Evolutionary conservation across 805 yeast species (phyloP), one percentile per base, ranked within the genome.

Genomic region (Schwanniomyces occidentalis): DNA sequence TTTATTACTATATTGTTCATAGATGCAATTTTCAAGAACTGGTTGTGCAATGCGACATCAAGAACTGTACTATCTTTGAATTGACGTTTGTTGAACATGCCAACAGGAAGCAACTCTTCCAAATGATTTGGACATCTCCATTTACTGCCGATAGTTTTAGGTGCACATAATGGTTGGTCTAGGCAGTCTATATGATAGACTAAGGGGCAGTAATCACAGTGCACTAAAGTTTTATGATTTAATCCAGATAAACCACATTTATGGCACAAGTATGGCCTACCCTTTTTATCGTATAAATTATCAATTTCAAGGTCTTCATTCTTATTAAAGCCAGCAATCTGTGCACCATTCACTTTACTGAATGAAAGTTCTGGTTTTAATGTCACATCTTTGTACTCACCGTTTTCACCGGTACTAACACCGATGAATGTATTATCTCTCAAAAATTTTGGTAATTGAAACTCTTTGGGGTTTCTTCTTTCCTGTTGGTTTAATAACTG

Each of bases 111-210:
- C 15, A 76, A 56, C 26, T 60, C 66, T 30, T 75, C 84, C 14
- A 78, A 76, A 62, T 88, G 97, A 46, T 85, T 82, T 2, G 96
- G 98, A 58, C 96, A 93, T 63, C 77, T 80, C 98, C 96, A 91
- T 56, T 82, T 85, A 28, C 71, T 69, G 2, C 93, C 95, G 27
- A 85, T 54, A 25, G 82, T 79, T 49, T 87, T 86, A 13, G 82
- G 76, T 5, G 82, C 69, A 10, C 86, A 71, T 46, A 87, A 63
- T 1, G 96, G 95, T 1, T 86, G 85, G 33, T 74, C 69, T 10
- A 90, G 59, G 58, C 98, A 90, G 59, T 91, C 96, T 30, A 90
- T 59, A 61, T 90, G 98, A 95, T 95, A 90, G 12, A 80, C 74
- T 3, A 84, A 65, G 0, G 82, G 69, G 58, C 98, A 90, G 51